Evolutionary conservation across 2,329 filamentous ascomycete species (phyloP).

Genomic region (Pseudopyrenochaeta lycopersici): DNA sequence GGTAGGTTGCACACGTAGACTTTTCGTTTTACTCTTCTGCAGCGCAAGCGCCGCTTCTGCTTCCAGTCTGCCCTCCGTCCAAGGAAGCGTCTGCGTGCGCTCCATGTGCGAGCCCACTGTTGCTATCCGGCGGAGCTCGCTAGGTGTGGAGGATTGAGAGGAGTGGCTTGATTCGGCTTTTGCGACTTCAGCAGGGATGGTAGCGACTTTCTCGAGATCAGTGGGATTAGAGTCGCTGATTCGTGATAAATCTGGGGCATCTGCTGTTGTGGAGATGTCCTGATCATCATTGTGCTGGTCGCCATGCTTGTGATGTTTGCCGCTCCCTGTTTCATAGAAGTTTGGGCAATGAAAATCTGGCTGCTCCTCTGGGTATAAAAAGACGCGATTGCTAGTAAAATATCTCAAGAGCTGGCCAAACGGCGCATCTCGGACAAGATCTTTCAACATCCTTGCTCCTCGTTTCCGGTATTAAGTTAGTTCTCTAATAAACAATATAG

Average conservation of each 20-base stretch:
- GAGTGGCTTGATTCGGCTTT: not conserved
- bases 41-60: not conserved
- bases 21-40: not conserved
- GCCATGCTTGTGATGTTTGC: not conserved
- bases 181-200: not conserved
- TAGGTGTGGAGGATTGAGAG: not conserved
- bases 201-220: not conserved
- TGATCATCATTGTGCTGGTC: not conserved
- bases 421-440: conserved; percentile 55
- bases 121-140: not conserved
- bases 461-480: too few relatives aligned
- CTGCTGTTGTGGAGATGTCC: not conserved
- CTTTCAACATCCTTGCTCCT: conserved; percentile 24
- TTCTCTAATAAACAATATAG: too few relatives aligned
- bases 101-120: not conserved
- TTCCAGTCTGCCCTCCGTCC: not conserved
- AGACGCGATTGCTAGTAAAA: conserved; percentile 52
- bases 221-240: not conserved
- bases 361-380: conserved; percentile 57
- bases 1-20: not conserved
- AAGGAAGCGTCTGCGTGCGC: not conserved
- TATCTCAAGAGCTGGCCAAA: conserved; percentile 58
- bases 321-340: conserved; percentile 1
- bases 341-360: conserved; percentile 25
- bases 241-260: not conserved